These are phyloP conservation scores for Pythium monospermum DNA, from an alignment of 352 stramenopile species.

Conservation along the genomic window DNA sequence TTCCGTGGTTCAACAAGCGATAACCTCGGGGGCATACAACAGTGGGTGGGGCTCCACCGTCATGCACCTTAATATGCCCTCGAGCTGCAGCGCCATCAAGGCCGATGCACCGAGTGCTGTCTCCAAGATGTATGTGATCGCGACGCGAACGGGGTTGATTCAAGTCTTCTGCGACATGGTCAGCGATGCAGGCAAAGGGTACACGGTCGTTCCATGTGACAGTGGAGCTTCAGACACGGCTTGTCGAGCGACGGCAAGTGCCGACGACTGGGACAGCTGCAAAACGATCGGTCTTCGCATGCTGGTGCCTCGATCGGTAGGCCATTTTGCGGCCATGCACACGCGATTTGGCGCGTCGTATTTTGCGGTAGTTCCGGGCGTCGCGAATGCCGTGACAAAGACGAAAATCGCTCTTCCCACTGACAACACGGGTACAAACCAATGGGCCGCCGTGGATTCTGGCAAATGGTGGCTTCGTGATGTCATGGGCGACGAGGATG, in stretches of 20 bases:
- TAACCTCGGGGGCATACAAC: slow-evolving; percentile 27
- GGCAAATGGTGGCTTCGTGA: slow-evolving; percentile 64
- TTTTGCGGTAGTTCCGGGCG: slow-evolving; percentile 45
- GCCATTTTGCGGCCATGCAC: slow-evolving; percentile 42
- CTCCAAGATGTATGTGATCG: slow-evolving; percentile 40
- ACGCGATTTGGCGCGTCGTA: slow-evolving; percentile 38
- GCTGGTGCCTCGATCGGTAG: slow-evolving; percentile 42
- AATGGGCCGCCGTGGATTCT: slow-evolving; percentile 45
- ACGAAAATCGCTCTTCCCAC: slow-evolving; percentile 33
- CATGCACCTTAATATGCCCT: slow-evolving; percentile 53
- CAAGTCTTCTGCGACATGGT: slow-evolving; percentile 54
- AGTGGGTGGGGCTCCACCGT: slow-evolving; percentile 17
- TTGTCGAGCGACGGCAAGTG: slow-evolving; percentile 29
- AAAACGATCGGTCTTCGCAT: slow-evolving; percentile 44
- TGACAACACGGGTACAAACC: slow-evolving; percentile 33
- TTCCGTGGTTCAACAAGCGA: slow-evolving; percentile 31
- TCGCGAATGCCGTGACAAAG: slow-evolving; percentile 39
- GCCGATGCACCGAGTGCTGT: slow-evolving; percentile 19
- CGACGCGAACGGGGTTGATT: slow-evolving; percentile 34
- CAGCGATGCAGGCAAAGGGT: slow-evolving; percentile 40
- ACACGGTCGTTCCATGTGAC: slow-evolving; percentile 49
- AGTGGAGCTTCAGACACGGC: slow-evolving; percentile 23
- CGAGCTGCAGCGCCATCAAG: slow-evolving; percentile 53
- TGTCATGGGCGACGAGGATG: slow-evolving; percentile 28
- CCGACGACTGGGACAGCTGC: slow-evolving; percentile 42